Evolutionary conservation across 805 yeast genomes (phyloP), one percentile per base, ranked within the genome.

Genomic region (Monosporozyma solicola): DNA sequence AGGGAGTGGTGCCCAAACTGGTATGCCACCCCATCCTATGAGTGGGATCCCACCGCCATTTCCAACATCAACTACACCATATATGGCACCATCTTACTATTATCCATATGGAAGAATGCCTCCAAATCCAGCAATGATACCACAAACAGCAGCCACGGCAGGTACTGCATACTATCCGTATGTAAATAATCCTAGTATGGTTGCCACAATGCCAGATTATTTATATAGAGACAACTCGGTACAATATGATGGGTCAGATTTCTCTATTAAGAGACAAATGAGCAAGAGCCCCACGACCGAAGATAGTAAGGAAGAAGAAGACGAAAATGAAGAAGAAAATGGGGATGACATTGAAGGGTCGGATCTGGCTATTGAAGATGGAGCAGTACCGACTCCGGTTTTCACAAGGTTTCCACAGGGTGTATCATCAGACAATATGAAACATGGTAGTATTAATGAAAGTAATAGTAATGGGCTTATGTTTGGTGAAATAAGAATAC

Each of bases 301-400:
- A 29, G 37, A 44, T 2, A 44, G 3, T 9, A 44, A 44, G 27
- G 48, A 45, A 4, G 35, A 46, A 5, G 44, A 44, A 13, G 32
- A 43, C 20, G 48, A 54, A 15, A 25, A 48, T 10, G 49, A 51
- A 11, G 51, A 51, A 11, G 53, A 32, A 8, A 52, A 48, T 20
- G 46, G n/a, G 2, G 61, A 60, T 24, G 61, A 59, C 33, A 57
- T 55, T 32, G 67, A 64, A 49, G 57, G 55, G 15, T 55, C 62
- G 6, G 64, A 60, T n/a, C 48, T 65, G 27, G 66, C 65, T 5
- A 60, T 65, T 8, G 69, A 63, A 43, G 66, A 59, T 13, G 64
- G 59, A 27, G 63, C 64, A 4, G 41, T 53, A 13, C 56, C 62
- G 11, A 53, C 59, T 27, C 57, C 60, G 16, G 48, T 57, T 7